Percentiles rank a stretch among this genome's conserved stretches.
Conservation (phyloP, 2,329 filamentous ascomycete species). For the Alternaria sp. region DNA sequence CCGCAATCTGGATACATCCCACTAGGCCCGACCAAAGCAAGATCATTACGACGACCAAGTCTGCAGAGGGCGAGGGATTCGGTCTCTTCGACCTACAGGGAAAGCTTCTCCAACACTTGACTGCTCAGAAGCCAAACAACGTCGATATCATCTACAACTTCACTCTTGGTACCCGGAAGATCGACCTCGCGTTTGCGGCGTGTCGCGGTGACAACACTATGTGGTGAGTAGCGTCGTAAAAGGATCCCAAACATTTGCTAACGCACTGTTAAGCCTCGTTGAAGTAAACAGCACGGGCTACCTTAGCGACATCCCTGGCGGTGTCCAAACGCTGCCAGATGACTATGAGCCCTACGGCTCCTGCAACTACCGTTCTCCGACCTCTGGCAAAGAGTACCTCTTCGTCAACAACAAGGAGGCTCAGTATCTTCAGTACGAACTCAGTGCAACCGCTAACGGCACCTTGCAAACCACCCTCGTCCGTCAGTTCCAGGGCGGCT, state of each 20-base stretch:
- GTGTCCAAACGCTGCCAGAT: slow-evolving; percentile 57
- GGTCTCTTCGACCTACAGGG: slow-evolving; percentile 61
- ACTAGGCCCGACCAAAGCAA: slow-evolving; percentile 54
- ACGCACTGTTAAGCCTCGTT: slow-evolving; percentile 53
- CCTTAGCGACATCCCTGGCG: slow-evolving; percentile 56
- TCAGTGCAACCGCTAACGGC: slow-evolving; percentile 52
- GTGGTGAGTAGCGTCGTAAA: slow-evolving; percentile 54
- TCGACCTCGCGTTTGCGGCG: slow-evolving; percentile 62
- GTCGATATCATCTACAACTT: slow-evolving; percentile 65
- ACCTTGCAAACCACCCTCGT: slow-evolving; percentile 59
- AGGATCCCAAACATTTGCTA: neutral
- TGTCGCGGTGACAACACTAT: slow-evolving; percentile 63
- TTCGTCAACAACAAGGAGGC: slow-evolving; percentile 65
- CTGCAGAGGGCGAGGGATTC: slow-evolving; percentile 59
- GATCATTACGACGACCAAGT: slow-evolving; percentile 64
- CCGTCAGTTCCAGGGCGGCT: slow-evolving; percentile 61
- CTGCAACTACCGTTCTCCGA: slow-evolving; percentile 60
- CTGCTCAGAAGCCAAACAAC: slow-evolving; percentile 62
- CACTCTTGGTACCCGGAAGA: slow-evolving; percentile 53
- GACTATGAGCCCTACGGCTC: slow-evolving; percentile 63
- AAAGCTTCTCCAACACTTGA: slow-evolving; percentile 57
- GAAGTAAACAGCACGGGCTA: slow-evolving; percentile 60
- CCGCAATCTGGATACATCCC: slow-evolving; percentile 44
- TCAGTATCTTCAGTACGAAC: slow-evolving; percentile 64
- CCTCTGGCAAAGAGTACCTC: slow-evolving; percentile 60